A percentile compares a stretch with the other conserved stretches of the same genome.
These are phyloP conservation scores for Fragaria nilgerrensis DNA, from an alignment of 306 rosid genomes.

Conservation along the genomic window DNA sequence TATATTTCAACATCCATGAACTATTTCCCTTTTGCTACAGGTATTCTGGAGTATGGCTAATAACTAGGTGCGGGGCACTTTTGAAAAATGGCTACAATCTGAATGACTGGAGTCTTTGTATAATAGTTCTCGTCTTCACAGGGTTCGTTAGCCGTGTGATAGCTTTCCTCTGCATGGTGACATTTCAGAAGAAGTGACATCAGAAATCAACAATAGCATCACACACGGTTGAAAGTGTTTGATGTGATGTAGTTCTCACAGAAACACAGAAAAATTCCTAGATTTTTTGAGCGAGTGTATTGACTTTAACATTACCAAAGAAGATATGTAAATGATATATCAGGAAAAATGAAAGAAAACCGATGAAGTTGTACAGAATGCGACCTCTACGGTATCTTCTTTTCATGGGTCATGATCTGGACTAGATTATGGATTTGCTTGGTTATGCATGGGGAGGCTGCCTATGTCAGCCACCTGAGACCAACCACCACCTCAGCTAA, in stretches of 20 bases:
- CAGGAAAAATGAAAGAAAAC: background rate
- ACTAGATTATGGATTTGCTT: too few relatives aligned
- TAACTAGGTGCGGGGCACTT: conserved; percentile 75
- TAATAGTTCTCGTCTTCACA: conserved; percentile 50
- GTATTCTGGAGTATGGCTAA: conserved; percentile 92
- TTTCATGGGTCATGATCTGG: too few relatives aligned
- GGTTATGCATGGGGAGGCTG: too few relatives aligned
- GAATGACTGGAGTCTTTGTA: conserved; percentile 73
- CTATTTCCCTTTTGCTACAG: conserved; percentile 37
- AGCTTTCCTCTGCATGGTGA: conserved; percentile 65
- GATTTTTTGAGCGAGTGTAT: background rate
- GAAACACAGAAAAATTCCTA: background rate
- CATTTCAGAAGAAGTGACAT: conserved; percentile 63
- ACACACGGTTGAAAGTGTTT: background rate
- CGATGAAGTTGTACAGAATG: background rate
- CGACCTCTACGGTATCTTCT: too few relatives aligned
- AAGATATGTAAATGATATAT: background rate
- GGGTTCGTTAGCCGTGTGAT: conserved; percentile 56
- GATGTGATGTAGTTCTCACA: background rate
- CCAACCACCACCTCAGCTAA: too few relatives aligned
- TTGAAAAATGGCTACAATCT: conserved; percentile 55
- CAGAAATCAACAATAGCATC: background rate
- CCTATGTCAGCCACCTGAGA: too few relatives aligned
- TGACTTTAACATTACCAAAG: background rate
- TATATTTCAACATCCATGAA: background rate